Conservation (phyloP, 1,284 basidiomycete species). For the Coriolopsis trogii region DNA sequence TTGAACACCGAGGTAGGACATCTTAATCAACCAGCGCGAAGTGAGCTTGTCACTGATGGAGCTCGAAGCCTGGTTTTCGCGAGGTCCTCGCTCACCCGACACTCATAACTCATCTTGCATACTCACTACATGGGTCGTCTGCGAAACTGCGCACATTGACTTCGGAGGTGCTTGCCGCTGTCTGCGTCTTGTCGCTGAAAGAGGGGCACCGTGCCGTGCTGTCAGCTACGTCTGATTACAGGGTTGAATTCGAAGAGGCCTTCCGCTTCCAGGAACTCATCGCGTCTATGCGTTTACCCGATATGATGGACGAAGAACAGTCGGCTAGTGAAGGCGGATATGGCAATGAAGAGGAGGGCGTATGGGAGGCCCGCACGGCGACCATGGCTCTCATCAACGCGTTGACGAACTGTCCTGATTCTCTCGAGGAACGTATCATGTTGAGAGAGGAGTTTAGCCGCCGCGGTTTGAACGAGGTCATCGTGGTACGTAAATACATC, state of each 20-base stretch:
- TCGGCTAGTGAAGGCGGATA: constrained; percentile 40
- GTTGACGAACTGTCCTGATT: constrained; percentile 76
- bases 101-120: constrained; percentile 75
- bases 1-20: constrained; percentile 81
- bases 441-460: constrained; percentile 82
- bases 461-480: constrained; percentile 80
- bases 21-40: neutral
- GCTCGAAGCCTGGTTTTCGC: constrained; percentile 63
- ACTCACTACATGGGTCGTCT: constrained; percentile 68
- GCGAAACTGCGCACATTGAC: constrained; percentile 74
- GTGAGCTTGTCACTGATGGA: neutral
- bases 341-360: constrained; percentile 57
- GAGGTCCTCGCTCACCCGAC: constrained; percentile 67
- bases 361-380: constrained; percentile 84
- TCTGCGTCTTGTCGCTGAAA: constrained; percentile 74
- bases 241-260: constrained; percentile 68
- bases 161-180: constrained; percentile 81
- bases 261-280: constrained; percentile 85
- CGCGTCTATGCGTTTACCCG: constrained; percentile 60
- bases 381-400: constrained; percentile 84
- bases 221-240: constrained; percentile 80
- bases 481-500: constrained; percentile 62
- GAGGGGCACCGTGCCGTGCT: constrained; percentile 80
- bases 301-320: constrained; percentile 42
- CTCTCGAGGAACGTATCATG: constrained; percentile 76